Percentiles rank a stretch among this genome's conserved stretches.
These are phyloP conservation scores for Ilyonectria sp. DNA, from an alignment of 2,329 filamentous ascomycete genomes.

Conservation along the genomic window DNA sequence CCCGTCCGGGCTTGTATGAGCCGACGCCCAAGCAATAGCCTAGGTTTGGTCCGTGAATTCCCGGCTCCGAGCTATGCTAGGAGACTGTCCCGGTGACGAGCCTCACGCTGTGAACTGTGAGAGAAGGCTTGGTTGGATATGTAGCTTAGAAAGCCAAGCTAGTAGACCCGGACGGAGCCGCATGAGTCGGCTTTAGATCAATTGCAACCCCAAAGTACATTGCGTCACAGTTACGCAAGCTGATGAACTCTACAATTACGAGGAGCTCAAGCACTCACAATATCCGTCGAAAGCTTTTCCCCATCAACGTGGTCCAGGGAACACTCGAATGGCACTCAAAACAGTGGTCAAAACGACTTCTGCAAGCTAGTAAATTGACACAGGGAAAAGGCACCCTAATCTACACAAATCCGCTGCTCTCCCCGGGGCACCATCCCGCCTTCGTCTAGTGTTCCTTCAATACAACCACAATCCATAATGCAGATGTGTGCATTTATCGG, in stretches of 20 bases:
- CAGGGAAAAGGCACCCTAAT: constrained; percentile 57
- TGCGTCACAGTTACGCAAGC: constrained; percentile 1
- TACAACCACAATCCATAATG: constrained; percentile 41
- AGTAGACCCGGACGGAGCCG: constrained; percentile 3
- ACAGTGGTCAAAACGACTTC: constrained; percentile 45
- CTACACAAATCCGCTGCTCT: constrained; percentile 56
- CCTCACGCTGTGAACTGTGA: neutral
- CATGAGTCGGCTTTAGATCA: neutral
- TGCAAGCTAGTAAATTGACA: constrained; percentile 54
- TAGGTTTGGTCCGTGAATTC: neutral
- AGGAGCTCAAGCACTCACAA: neutral
- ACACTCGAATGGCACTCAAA: constrained; percentile 12
- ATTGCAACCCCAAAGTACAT: neutral
- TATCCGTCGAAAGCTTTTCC: neutral
- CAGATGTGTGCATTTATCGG: constrained; percentile 54
- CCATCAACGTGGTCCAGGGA: neutral
- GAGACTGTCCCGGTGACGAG: neutral
- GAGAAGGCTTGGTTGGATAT: neutral
- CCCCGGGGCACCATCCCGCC: constrained; percentile 40
- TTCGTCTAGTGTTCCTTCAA: constrained; percentile 45
- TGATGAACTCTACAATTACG: neutral
- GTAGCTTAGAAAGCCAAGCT: constrained; percentile 7
- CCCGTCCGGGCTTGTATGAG: neutral
- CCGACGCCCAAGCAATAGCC: neutral
- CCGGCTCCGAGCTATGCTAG: neutral